Evolutionary conservation across 306 rosid genomes (phyloP).

Genomic region (Rosa lucieae): DNA sequence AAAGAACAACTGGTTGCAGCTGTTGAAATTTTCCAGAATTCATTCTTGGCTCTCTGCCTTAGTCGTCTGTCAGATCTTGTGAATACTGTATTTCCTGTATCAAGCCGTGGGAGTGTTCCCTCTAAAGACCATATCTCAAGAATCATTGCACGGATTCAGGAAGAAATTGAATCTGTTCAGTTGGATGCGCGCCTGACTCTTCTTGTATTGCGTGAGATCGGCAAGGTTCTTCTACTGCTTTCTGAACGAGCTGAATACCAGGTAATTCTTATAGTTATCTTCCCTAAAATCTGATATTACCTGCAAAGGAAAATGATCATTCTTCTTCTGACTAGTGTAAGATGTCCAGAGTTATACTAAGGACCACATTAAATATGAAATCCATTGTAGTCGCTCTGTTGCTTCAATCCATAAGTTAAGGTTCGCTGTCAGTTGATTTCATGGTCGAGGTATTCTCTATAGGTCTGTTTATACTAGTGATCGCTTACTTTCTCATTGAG

Average conservation of each 20-base stretch:
- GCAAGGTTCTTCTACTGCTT: conserved; percentile 84
- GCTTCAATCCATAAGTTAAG: background rate
- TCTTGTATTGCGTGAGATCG: conserved; percentile 93
- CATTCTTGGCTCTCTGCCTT: conserved; percentile 87
- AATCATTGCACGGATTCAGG: conserved; percentile 79
- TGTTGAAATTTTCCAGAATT: conserved; percentile 85
- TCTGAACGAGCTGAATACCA: conserved; percentile 88
- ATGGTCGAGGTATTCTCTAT: background rate
- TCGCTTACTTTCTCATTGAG: background rate
- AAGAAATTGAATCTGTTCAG: conserved; percentile 96
- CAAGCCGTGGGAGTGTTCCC: conserved; percentile 96
- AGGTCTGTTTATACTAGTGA: background rate
- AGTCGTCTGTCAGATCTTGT: conserved; percentile 95
- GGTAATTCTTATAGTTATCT: conserved; percentile 42
- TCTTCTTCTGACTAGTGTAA: background rate
- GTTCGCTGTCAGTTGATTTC: background rate
- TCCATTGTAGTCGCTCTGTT: background rate
- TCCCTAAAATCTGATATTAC: background rate
- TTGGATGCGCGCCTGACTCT: conserved; percentile 90
- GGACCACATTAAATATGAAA: background rate
- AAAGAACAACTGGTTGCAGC: conserved; percentile 79
- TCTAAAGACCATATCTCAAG: conserved; percentile 86
- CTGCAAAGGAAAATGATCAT: background rate
- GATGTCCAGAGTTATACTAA: background rate
- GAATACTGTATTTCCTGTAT: conserved; percentile 84